These are phyloP conservation scores for Pseudogymnoascus sp. DNA, from an alignment of 2,329 filamentous ascomycete genomes.

Conservation along the genomic window DNA sequence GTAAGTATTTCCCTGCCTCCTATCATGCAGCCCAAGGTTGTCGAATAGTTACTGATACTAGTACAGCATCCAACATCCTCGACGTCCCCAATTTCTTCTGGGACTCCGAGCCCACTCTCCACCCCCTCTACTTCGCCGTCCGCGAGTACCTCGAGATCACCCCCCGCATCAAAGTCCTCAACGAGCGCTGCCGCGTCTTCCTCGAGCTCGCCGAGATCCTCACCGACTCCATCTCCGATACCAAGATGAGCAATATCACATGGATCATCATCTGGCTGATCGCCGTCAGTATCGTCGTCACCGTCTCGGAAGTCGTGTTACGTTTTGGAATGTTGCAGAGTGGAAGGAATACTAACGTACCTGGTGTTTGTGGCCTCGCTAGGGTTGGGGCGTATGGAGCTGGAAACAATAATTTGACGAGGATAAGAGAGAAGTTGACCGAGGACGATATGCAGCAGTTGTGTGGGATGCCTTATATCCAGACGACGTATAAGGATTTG, in stretches of 20 bases:
- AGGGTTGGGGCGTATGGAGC: background rate
- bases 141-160: conserved; percentile 98
- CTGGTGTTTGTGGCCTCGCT: background rate
- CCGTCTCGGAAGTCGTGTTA: conserved; percentile 79
- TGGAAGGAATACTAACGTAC: conserved; percentile 17
- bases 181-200: conserved; percentile 94
- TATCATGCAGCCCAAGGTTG: background rate
- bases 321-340: conserved; percentile 67
- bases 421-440: conserved; percentile 21
- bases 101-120: conserved; percentile 91
- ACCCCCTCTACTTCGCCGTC: conserved; percentile 88
- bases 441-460: conserved; percentile 24
- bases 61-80: conserved; percentile 86
- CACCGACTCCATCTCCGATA: conserved; percentile 83
- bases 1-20: conserved; percentile 47
- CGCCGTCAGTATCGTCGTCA: conserved; percentile 82
- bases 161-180: conserved; percentile 89
- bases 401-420: conserved; percentile 22
- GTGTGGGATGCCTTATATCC: conserved; percentile 20
- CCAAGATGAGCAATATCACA: conserved; percentile 92
- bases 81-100: conserved; percentile 98
- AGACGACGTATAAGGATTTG: background rate
- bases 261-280: conserved; percentile 98
- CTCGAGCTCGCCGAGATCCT: conserved; percentile 93
- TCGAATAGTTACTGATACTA: conserved; percentile 17